Conservation (phyloP, 2,329 filamentous ascomycete species). For the Aphanoascus verrucosus region DNA sequence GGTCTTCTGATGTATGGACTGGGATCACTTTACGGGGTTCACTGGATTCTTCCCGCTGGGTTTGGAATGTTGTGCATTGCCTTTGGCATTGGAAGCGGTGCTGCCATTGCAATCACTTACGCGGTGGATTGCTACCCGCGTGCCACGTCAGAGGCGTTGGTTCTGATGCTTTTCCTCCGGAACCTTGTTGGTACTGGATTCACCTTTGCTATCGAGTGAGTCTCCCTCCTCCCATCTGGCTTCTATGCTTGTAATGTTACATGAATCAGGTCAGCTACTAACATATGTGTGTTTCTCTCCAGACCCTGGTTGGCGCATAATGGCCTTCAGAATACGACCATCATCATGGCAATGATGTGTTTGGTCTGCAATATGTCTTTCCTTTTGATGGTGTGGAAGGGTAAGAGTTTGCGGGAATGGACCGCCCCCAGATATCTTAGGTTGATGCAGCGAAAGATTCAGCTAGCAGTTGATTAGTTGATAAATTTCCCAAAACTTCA, state of each 20-base stretch:
- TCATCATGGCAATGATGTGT: constrained; percentile 25
- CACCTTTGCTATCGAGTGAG: constrained; percentile 25
- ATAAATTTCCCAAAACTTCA: background rate
- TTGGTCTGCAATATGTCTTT: constrained; percentile 15
- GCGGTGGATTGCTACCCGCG: constrained; percentile 23
- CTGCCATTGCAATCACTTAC: constrained; percentile 22
- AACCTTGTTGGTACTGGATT: constrained; percentile 30
- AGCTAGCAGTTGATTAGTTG: constrained; percentile 1
- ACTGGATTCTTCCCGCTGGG: constrained; percentile 22
- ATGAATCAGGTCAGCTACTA: background rate
- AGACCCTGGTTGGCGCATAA: constrained; percentile 25
- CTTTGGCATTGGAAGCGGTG: constrained; percentile 21
- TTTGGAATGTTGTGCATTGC: constrained; percentile 24
- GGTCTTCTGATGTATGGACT: constrained; percentile 23
- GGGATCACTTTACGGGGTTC: constrained; percentile 21
- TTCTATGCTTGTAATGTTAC: no score
- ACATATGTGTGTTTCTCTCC: background rate
- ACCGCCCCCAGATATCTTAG: constrained; percentile 13
- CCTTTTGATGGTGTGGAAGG: constrained; percentile 15
- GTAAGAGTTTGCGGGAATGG: constrained; percentile 15
- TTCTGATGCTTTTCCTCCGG: constrained; percentile 30
- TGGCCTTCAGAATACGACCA: constrained; percentile 27
- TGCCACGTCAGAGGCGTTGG: constrained; percentile 22
- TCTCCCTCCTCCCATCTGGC: background rate
- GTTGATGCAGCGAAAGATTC: constrained; percentile 12